These are phyloP conservation scores for Blastobotrys apis DNA, from an alignment of 1,139 yeast genomes.

Conservation along the genomic window DNA sequence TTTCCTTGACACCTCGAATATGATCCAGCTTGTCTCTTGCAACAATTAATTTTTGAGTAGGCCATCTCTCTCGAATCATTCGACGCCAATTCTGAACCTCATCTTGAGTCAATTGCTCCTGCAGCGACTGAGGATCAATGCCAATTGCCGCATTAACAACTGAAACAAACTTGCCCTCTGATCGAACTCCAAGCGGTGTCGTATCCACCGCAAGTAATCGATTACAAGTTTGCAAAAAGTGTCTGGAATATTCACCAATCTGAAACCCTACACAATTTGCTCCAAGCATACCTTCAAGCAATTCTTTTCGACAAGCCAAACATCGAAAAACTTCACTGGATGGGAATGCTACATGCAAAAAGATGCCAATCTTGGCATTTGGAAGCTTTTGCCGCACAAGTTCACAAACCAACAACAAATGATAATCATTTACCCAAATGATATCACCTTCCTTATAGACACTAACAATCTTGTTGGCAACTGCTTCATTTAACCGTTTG, in stretches of 20 bases:
- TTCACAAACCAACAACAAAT: conserved; percentile 76
- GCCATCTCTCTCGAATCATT: conserved; percentile 76
- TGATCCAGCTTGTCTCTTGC: conserved; percentile 86
- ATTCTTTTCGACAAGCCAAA: conserved; percentile 75
- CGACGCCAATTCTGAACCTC: conserved; percentile 66
- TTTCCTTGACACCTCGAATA: conserved; percentile 84
- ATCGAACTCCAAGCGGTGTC: conserved; percentile 66
- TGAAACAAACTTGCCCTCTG: conserved; percentile 61
- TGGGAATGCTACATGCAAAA: conserved; percentile 91
- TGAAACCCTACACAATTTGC: conserved; percentile 88
- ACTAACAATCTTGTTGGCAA: conserved; percentile 72
- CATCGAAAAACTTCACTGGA: conserved; percentile 94
- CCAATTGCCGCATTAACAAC: conserved; percentile 81
- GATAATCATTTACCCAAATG: conserved; percentile 94
- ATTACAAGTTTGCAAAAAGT: conserved; percentile 86
- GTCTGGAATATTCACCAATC: conserved; percentile 88
- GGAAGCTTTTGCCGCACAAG: conserved; percentile 78
- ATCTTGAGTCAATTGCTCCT: conserved; percentile 43
- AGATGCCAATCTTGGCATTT: conserved; percentile 83
- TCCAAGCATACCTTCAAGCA: conserved; percentile 81
- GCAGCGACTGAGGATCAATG: conserved; percentile 65
- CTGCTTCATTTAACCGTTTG: conserved; percentile 63
- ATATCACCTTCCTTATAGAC: conserved; percentile 64
- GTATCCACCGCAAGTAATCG: conserved; percentile 80
- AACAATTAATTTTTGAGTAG: conserved; percentile 63